Evolutionary conservation across 345 rosid genomes (phyloP), one percentile per base, ranked within the genome.

Genomic region (Firmiana major): DNA sequence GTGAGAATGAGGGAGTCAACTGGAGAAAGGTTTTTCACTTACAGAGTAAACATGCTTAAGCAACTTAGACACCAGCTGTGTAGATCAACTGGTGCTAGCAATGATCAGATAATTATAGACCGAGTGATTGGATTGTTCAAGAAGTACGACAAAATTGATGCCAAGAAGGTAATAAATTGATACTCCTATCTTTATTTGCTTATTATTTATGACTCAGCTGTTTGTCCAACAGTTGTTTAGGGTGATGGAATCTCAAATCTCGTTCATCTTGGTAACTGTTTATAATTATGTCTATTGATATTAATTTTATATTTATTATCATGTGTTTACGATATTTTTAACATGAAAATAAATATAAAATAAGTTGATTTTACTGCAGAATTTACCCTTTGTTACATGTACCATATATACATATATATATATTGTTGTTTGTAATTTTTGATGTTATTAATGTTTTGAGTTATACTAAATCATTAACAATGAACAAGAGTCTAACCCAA

Each of bases 61-160:
- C 72, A 48, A 63, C 51, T 78, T 15, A 74, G 71, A 19, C 77
- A 48, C 78, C 75, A 42, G 65, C 79, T 87, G 74, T 85, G 85
- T 68, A 28, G 87, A 22, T 55, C 84, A 31, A 42, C 81, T 0
- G 75, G 58, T 38, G 24, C 76, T 36, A 66, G 70, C 75, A 82
- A 78, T 31, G 90, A 79, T 69, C 83, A 86, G 71, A 75, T 87
- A 43, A 78, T 31, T 31, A 31, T 76, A 83, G 86, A 83, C 31
- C 83, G 78, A 65, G 92, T 86, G 63, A 74, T 86, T 55, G 82
- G 71, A 60, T 70, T 88, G 71, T 91, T 90, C 68, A 90, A 89
- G 86, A 87, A 87, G 71, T 85, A 85, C 7, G 89, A 87, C 73
- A 90, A 79, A 78, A 80, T 84, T 43, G 92, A 90, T 70, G 84